Base-by-base conservation (phyloP, 164 flowering plant species). In the Dillenia suffruticosa region DNA sequence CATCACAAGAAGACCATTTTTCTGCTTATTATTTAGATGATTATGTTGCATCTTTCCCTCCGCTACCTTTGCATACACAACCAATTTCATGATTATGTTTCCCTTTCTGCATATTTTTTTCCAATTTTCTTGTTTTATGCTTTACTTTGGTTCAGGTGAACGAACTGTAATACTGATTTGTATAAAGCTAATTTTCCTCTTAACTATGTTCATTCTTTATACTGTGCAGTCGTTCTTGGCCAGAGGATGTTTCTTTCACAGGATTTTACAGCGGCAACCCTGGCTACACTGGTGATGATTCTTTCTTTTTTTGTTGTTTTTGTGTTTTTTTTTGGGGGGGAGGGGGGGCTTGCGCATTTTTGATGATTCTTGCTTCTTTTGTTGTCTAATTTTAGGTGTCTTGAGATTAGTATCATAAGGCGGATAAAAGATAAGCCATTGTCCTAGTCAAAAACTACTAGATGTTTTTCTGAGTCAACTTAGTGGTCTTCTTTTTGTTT, bases 201-300 rank as follows among this genome's bases (percentile, higher is more conserved):
- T 6, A 5, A 32, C 6, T 5, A 32, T 32, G 4, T 32, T 32
- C 7, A 32, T 32, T 32, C 40, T 32, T 5, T 4, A 32, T 32
- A 5, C 49, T 19, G 15, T 54, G 73, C 79, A 84, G 94, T 67
- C 80, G 61, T 17, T 74, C 83, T 56, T 81, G 85, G 89, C 54
- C 68, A 59, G 79, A 82, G 46, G 84, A 83, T 74, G 67, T 78
- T 49, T 74, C 77, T 70, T 60, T 76, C 52, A 57, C 95, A 50
- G 88, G 82, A 52, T 71, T 79, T 47, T 67, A 63, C 55, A 75
- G 66, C 24, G 75, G 66, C 68, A 70, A 53, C 51, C 59, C 81
- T 12, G 82, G 79, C 50, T 93, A 93, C 68, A 82, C 86, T 57
- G 98, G 98, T 91, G 61, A 74, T 81, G 9, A 67, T 13, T 56